Percentiles rank a stretch among this genome's conserved stretches.
phyloP scores from a whole-genome alignment of 192 early-diverging fungal genomes.

The Physocladia obscura region DNA sequence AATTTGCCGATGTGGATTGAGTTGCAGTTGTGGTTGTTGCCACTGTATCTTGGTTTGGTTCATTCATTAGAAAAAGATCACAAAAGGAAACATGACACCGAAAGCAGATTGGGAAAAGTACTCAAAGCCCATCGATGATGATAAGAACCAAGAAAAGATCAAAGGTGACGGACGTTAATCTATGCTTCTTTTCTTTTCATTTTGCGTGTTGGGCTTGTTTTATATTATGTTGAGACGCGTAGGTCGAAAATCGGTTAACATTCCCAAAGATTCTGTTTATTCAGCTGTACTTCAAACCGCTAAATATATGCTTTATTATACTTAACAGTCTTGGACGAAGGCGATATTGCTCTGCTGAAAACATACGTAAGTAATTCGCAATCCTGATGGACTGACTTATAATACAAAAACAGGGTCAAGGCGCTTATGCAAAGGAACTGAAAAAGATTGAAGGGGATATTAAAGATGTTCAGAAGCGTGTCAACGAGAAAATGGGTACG shows the following conservation, averaged over 20 bases:
- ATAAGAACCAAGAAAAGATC: conserved; percentile 85
- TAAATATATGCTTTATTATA: neutral
- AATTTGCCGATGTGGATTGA: neutral
- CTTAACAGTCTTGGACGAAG: conserved; percentile 76
- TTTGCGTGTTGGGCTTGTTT: too few relatives aligned
- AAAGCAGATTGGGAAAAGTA: conserved; percentile 98
- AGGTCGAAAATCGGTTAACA: too few relatives aligned
- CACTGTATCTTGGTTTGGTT: too few relatives aligned
- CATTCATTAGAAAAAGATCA: too few relatives aligned
- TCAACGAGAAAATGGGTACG: conserved; percentile 96
- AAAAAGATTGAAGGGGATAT: conserved; percentile 92
- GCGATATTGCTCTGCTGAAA: conserved; percentile 87
- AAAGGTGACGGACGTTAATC: conserved; percentile 41
- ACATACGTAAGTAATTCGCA: conserved; percentile 74
- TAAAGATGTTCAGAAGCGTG: conserved; percentile 95
- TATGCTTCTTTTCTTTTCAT: too few relatives aligned
- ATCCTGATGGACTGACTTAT: neutral
- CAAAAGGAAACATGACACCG: conserved; percentile 83
- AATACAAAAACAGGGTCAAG: conserved; percentile 75
- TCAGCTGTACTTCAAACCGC: neutral
- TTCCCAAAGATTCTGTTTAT: neutral
- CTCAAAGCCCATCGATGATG: conserved; percentile 74
- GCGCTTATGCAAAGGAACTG: conserved; percentile 94
- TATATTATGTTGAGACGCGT: neutral
- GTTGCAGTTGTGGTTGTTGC: too few relatives aligned